Evolutionary conservation across 2,329 filamentous ascomycete species (phyloP).

Genomic region (Apiospora malaysiana): DNA sequence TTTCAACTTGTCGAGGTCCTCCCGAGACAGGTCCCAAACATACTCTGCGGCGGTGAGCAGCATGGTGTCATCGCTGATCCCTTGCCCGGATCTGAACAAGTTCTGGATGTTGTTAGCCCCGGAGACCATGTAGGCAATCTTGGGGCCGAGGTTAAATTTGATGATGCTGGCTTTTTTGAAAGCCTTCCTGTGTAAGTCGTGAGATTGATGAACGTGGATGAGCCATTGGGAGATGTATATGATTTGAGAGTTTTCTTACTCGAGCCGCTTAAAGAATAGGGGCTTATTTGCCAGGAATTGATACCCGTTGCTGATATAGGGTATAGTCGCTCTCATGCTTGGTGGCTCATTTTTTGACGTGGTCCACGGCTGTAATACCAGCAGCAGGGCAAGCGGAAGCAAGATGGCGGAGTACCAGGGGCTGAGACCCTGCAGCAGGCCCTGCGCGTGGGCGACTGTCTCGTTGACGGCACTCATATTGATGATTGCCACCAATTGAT

Average conservation of each 20-base stretch:
- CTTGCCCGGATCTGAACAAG: slow-evolving; percentile 23
- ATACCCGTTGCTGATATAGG: slow-evolving; percentile 26
- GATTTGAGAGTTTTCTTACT: not conserved
- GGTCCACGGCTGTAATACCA: slow-evolving; percentile 8
- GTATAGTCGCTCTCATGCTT: slow-evolving; percentile 23
- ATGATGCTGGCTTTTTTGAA: slow-evolving; percentile 22
- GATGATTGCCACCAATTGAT: not conserved
- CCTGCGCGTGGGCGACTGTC: not conserved
- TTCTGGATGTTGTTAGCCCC: slow-evolving; percentile 29
- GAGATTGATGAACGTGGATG: not conserved
- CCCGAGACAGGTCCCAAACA: slow-evolving; percentile 26
- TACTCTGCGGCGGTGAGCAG: slow-evolving; percentile 24
- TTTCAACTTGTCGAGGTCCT: slow-evolving; percentile 27
- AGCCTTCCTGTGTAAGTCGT: not conserved
- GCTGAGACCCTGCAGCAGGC: not conserved
- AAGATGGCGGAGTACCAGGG: slow-evolving; percentile 3
- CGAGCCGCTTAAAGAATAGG: slow-evolving; percentile 22
- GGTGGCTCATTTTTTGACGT: not conserved
- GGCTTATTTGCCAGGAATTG: slow-evolving; percentile 25
- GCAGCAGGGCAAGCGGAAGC: not conserved
- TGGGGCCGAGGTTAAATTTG: slow-evolving; percentile 25
- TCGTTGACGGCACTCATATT: not conserved
- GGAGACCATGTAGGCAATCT: slow-evolving; percentile 25
- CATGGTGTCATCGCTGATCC: slow-evolving; percentile 23
- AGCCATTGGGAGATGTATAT: not conserved